Evolutionary conservation across 2,329 filamentous ascomycete genomes (phyloP).

Genomic region (Didymosphaeria variabile): DNA sequence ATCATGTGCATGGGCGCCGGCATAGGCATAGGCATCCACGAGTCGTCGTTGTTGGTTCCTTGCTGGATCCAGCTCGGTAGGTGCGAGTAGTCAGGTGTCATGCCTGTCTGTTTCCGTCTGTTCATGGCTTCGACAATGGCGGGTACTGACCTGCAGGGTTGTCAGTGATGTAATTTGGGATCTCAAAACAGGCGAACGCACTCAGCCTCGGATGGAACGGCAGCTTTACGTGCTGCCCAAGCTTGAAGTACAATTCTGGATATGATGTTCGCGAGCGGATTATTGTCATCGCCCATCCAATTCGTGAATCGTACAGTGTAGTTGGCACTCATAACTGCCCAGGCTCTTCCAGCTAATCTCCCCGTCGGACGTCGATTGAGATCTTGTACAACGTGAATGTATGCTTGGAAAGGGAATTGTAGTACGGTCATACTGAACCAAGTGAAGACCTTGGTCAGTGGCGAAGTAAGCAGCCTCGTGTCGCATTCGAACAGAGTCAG

Average conservation of each 20-base stretch:
- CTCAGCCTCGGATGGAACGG: neutral
- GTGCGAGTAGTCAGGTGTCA: neutral
- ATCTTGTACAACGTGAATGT: constrained; percentile 57
- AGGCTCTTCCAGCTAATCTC: constrained; percentile 48
- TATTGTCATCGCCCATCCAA: constrained; percentile 18
- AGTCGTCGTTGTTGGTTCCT: neutral
- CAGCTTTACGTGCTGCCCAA: constrained; percentile 32
- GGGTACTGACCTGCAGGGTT: neutral
- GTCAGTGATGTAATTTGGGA: neutral
- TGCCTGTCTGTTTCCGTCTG: neutral
- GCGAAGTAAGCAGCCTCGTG: constrained; percentile 55
- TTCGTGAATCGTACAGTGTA: constrained; percentile 45
- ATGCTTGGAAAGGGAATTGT: constrained; percentile 61
- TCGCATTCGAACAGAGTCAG: constrained; percentile 57
- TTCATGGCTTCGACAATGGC: constrained; percentile 4
- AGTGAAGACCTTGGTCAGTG: constrained; percentile 51
- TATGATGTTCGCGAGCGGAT: constrained; percentile 54
- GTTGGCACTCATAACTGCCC: constrained; percentile 59
- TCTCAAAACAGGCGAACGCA: neutral
- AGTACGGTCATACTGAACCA: constrained; percentile 52
- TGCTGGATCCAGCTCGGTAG: constrained; percentile 10
- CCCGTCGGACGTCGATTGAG: constrained; percentile 50
- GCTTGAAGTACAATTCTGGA: constrained; percentile 65
- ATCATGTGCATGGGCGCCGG: neutral
- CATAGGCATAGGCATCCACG: constrained; percentile 12